Evolutionary conservation across 805 yeast genomes (phyloP), one percentile per base, ranked within the genome.

Genomic region (Brettanomyces nanus): DNA sequence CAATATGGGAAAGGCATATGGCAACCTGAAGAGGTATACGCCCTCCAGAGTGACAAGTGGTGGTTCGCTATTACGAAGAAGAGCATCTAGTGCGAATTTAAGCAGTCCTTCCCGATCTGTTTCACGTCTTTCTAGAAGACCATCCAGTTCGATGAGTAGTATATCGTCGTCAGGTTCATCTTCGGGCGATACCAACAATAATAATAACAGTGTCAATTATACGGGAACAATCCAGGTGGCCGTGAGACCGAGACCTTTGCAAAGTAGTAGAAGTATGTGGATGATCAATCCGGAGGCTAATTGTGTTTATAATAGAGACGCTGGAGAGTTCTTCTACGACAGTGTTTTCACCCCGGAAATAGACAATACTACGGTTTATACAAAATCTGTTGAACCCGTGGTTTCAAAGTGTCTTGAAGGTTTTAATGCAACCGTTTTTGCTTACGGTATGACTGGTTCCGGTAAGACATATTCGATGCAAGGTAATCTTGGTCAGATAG

Each of bases 401-500:
- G 77, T 69, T 28, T 63, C 53, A 45, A 74, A 69, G 54, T 76
- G 73, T 44, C 68, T 69, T 48, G 78, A 77, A 13, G 96, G 95
- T 0, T 89, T 63, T 57, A 86, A 86, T 52, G 89, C 89, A 13
- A 87, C 96, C 0, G 76, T 89, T 1, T 86, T 90, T 56, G 97
- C 97, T 0, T 86, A 86, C 52, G 96, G 96, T 26, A 84, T 84
- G 86, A 86, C 96, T 0, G 95, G 95, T 0, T 81, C 94, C 1
- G 96, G 96, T 9, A 86, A 86, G 58, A 86, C 96, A 0, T 78
- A 73, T 53, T 75, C 95, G 2, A 86, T 86, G 95, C 80, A 79
- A 45, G 95, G 95, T 22, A 64, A 68, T 20, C 65, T 58, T 2
- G 44, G 47, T 4, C 80, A 77, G 44, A 77, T 80, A 0, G 95